A percentile compares a stretch with the other conserved stretches of the same genome.
Evolutionary conservation across 257 asterid species (phyloP).

Genomic region (Solanum pinnatisectum): DNA sequence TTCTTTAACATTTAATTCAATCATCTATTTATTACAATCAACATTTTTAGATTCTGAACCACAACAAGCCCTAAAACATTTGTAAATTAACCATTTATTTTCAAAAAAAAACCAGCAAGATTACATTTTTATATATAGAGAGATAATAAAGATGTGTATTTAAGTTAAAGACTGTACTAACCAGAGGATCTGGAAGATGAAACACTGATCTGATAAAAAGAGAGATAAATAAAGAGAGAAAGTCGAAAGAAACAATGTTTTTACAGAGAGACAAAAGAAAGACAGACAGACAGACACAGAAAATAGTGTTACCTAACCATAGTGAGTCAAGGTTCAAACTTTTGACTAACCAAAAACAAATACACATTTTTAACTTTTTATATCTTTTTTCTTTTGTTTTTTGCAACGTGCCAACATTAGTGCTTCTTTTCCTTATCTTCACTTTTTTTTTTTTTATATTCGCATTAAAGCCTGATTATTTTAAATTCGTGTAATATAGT

Average conservation of each 20-base stretch:
- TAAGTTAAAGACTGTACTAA: background rate
- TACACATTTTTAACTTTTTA: background rate
- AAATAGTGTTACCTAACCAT: background rate
- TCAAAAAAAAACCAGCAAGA: background rate
- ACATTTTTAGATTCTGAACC: background rate
- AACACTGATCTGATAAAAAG: slow-evolving; percentile 10
- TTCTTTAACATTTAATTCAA: background rate
- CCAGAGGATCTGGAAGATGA: slow-evolving; percentile 18
- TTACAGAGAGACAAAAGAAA: background rate
- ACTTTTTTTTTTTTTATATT: too few species aligned
- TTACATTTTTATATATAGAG: background rate
- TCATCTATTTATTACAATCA: background rate
- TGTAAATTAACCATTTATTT: background rate
- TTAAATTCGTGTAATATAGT: too few species aligned
- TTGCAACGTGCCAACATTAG: background rate
- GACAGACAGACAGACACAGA: background rate
- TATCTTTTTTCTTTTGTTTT: background rate
- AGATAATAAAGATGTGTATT: background rate
- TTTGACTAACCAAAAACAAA: slow-evolving; percentile 1
- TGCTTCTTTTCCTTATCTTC: background rate
- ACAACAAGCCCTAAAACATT: background rate
- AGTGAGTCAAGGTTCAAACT: background rate
- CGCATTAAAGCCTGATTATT: too few species aligned
- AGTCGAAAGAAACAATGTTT: background rate
- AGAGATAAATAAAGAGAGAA: background rate